Evolutionary conservation across 2,329 filamentous ascomycete genomes (phyloP).

Genomic region (Thielaviopsis euricoi): DNA sequence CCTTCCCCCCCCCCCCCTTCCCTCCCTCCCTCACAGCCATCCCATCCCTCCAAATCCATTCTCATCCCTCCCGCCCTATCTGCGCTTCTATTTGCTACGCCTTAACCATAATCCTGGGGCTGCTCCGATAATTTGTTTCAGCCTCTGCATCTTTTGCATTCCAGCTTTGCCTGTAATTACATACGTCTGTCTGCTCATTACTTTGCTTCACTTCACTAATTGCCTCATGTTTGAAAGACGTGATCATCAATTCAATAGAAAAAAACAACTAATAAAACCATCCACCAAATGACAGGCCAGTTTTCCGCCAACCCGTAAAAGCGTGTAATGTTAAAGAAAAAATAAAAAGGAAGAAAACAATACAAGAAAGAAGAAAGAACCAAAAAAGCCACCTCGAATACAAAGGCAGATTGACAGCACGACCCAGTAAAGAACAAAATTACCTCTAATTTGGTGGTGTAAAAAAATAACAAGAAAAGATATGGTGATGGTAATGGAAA

Average conservation of each 20-base stretch:
- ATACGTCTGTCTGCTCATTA: too few species aligned
- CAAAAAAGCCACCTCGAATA: background rate
- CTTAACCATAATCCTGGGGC: background rate
- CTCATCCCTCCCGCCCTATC: background rate
- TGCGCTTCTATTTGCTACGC: background rate
- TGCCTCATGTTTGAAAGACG: background rate
- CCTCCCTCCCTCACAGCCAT: too few species aligned
- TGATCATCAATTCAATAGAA: background rate
- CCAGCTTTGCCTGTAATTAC: background rate
- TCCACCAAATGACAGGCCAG: background rate
- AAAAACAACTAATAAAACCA: background rate
- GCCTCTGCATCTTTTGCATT: background rate
- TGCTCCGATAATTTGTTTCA: background rate
- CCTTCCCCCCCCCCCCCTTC: too few species aligned
- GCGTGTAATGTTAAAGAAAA: background rate
- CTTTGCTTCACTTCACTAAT: too few species aligned
- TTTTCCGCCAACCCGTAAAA: background rate
- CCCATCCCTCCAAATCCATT: too few species aligned
- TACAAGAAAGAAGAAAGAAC: background rate
- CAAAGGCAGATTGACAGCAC: background rate
- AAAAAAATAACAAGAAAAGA: background rate
- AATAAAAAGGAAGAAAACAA: background rate
- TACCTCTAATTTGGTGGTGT: background rate
- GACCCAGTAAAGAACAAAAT: background rate
- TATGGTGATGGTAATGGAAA: background rate